Conservation (phyloP, 495 filamentous ascomycete genomes). For the Cryomyces minteri region DNA sequence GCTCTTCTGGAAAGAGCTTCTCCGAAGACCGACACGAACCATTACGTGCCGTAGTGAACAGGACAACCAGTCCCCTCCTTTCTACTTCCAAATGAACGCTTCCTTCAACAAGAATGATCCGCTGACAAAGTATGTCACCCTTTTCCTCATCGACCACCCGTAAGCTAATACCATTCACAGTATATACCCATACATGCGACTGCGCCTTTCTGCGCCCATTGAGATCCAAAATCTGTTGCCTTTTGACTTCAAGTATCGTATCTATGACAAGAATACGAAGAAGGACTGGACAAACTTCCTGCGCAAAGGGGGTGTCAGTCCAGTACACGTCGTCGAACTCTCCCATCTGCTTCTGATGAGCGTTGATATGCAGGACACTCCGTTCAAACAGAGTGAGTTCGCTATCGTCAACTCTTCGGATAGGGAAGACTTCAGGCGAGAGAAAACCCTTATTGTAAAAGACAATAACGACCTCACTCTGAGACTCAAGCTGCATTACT, state of each 20-base stretch:
- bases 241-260: constrained; percentile 96
- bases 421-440: constrained; percentile 74
- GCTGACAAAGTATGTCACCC: constrained; percentile 36
- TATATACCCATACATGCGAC: constrained; percentile 83
- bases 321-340: constrained; percentile 89
- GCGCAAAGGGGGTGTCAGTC: constrained; percentile 86
- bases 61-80: constrained; percentile 57
- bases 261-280: constrained; percentile 93
- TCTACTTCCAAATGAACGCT: constrained; percentile 91
- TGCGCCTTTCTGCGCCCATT: constrained; percentile 77
- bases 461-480: constrained; percentile 65
- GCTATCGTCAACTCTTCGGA: constrained; percentile 84
- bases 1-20: constrained; percentile 79
- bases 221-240: constrained; percentile 90
- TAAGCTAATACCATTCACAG: constrained; percentile 24
- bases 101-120: constrained; percentile 66
- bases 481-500: constrained; percentile 78
- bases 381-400: constrained; percentile 89
- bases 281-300: constrained; percentile 99
- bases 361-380: constrained; percentile 87
- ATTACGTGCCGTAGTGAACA: constrained; percentile 74
- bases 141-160: background rate
- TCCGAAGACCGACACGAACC: constrained; percentile 65
- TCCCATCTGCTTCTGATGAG: constrained; percentile 85
- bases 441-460: constrained; percentile 60